Evolutionary conservation across 345 rosid species (phyloP).

Genomic region (Hibiscus syriacus): DNA sequence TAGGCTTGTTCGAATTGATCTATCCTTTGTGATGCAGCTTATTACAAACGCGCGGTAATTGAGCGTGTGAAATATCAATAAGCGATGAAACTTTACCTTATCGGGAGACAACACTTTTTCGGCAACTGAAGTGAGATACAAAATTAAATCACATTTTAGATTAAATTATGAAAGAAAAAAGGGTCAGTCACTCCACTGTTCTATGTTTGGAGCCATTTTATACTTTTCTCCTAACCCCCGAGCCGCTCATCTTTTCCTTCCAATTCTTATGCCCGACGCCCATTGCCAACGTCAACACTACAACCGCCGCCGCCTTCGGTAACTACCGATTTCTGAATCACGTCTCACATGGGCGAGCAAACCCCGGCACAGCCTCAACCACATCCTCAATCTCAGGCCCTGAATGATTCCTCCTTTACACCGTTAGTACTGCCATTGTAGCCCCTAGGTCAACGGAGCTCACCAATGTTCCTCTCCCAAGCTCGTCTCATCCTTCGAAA

Average conservation of each 20-base stretch:
- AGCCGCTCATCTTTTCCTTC: constrained; percentile 2
- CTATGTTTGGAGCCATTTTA: too few relatives aligned
- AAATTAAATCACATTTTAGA: not conserved
- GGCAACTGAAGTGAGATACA: too few relatives aligned
- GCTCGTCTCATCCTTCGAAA: constrained; percentile 57
- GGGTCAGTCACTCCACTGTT: too few relatives aligned
- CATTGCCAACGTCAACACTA: constrained; percentile 7
- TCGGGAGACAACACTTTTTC: not conserved
- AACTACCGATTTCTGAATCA: not conserved
- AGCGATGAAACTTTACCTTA: not conserved
- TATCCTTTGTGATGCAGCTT: not conserved
- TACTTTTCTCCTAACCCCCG: not conserved
- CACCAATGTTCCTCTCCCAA: constrained; percentile 18
- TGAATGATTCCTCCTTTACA: constrained; percentile 19
- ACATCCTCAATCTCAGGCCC: constrained; percentile 24
- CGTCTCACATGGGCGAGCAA: constrained; percentile 66
- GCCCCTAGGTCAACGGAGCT: constrained; percentile 26
- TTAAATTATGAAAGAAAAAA: too few relatives aligned
- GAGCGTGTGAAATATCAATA: not conserved
- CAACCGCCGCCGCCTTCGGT: not conserved
- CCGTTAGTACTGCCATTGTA: constrained; percentile 18
- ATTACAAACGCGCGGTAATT: not conserved
- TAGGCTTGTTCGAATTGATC: not conserved
- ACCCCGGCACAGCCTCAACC: constrained; percentile 36
- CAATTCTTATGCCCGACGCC: constrained; percentile 8